Base-by-base conservation (phyloP, 2,329 filamentous ascomycete species). In the Aspergillus ruber region DNA sequence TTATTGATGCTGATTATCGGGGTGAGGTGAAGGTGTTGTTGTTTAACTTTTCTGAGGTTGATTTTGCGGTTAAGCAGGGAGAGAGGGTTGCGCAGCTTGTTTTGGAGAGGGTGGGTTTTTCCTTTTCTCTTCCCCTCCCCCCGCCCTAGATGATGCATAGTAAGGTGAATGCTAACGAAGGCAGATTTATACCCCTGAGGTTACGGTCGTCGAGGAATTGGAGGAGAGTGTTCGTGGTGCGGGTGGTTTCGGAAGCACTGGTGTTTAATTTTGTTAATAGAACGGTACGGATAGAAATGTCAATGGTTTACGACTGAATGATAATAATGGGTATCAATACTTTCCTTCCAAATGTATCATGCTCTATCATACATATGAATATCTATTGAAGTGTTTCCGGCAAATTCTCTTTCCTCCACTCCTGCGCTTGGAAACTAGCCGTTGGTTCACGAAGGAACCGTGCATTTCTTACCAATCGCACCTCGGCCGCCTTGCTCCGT, bases 1-100 rank as follows among this genome's bases (percentile, higher is more conserved):
- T 98, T 55, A 97, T 98, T 60, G 93, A 98, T 69, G 90, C 91
- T 29, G 93, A 98, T 71, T 98, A 98, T 75, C 82, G 93, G 32
- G 93, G 93, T 17, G 87, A 87, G 57, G 85, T 98, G 61, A 95
- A 94, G 76, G 86, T 98, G 21, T 78, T 98, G 56, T 81, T 98
- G 45, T 97, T 97, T 71, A 98, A 98, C 74, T 85, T 95, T 69
- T 80, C 79, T 44, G 90, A 95, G 44, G 72, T 73, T 36, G 90
- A 95, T 66, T 97, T 94, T 64, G 76, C 73, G 40, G 76, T 98
- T 56, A 85, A 85, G 62, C 83, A 86, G 64, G 91, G 91, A 43
- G 93, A 98, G 70, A 85, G 93, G 45, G 76, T 98, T 62, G 94
- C 93, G 38, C 93, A 98, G 77, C 79, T 98, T 57, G 83, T 98